A percentile compares a stretch with the other conserved stretches of the same genome.
Evolutionary conservation across 2,329 filamentous ascomycete species (phyloP).

Genomic region (Leptographium procerum): DNA sequence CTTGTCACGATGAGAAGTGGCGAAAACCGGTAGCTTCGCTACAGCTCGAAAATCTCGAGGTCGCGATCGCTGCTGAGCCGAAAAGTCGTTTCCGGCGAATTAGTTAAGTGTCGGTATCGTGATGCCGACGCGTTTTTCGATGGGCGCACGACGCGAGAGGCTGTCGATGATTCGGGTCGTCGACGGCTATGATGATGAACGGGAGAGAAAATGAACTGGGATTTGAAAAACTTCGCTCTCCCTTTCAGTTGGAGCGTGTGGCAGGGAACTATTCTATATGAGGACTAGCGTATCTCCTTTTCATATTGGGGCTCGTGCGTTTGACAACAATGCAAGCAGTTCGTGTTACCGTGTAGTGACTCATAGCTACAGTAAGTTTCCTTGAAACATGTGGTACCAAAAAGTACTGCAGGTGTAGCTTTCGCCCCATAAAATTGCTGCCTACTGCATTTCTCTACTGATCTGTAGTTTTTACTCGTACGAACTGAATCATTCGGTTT

Average conservation of each 20-base stretch:
- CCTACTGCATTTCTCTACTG: not conserved
- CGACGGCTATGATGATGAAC: conserved; percentile 19
- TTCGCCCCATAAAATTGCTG: not conserved
- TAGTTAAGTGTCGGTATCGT: conserved; percentile 14
- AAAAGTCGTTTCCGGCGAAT: not conserved
- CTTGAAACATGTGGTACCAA: rapidly evolving
- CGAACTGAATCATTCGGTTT: not conserved
- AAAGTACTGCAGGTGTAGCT: not conserved
- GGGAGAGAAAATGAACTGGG: conserved; percentile 16
- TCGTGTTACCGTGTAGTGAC: not conserved
- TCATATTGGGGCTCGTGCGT: not conserved
- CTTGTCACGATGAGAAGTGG: conserved; percentile 21
- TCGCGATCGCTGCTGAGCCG: not conserved
- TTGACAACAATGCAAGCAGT: not conserved
- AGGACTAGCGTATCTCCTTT: conserved; percentile 16
- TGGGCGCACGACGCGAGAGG: conserved; percentile 22
- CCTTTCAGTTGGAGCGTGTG: conserved; percentile 13
- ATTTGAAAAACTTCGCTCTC: conserved; percentile 30
- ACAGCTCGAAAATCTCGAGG: not conserved
- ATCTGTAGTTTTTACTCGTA: too few species aligned
- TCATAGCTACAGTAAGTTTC: too few species aligned
- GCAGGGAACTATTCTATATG: conserved; percentile 22
- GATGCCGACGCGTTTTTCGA: conserved; percentile 43
- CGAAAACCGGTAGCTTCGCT: not conserved
- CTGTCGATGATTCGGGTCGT: conserved; percentile 19